Evolutionary conservation across 2,329 filamentous ascomycete species (phyloP), one percentile per base, ranked within the genome.

Genomic region (Pseudohalonectria lignicola): DNA sequence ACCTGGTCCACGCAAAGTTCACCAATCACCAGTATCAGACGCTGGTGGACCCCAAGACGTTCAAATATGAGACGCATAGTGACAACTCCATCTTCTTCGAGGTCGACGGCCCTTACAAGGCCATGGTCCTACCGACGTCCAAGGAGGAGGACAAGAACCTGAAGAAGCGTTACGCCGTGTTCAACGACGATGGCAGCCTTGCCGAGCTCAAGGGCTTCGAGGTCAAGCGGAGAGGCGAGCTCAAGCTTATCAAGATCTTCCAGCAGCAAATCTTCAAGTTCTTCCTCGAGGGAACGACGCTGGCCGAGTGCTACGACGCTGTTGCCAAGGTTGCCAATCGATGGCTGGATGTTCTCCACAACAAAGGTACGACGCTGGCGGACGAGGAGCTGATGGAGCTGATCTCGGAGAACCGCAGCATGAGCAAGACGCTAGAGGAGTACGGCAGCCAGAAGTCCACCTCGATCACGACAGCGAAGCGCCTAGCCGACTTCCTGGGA

Each of bases 21-120:
- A 98, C 92, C 19, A 98, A 98, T 50, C 81, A 96, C 50, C 92
- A 98, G 53, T 98, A 98, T 56, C 88, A 98, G 64, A 90, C 85
- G 0, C 69, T 98, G 3, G 71, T 77, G 1, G 88, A 98, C 49
- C 72, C 77, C 3, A 70, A 74, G 42, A 85, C 77, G 0, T 87
- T 92, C 70, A 83, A 79, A 55, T 98, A 98, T 52, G 86, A 95
- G 55, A 98, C 90, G 1, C 86, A 94, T 57, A 96, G 90, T 64
- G 92, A 98, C 54, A 98, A 98, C 60, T 92, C 88, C 25, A 98
- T 98, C 58, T 98, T 98, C 66, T 98, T 98, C 63, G 92, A 98
- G 60, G 92, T 98, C 35, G 92, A 98, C 51, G 92, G 92, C 4
- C 92, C 92, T 1, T 98, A 98, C 69, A 88, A 77, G 56, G 92